Percentiles rank a stretch among this genome's conserved stretches.
phyloP scores from a whole-genome alignment of 345 rosid species.

The Eucalyptus grandis region DNA sequence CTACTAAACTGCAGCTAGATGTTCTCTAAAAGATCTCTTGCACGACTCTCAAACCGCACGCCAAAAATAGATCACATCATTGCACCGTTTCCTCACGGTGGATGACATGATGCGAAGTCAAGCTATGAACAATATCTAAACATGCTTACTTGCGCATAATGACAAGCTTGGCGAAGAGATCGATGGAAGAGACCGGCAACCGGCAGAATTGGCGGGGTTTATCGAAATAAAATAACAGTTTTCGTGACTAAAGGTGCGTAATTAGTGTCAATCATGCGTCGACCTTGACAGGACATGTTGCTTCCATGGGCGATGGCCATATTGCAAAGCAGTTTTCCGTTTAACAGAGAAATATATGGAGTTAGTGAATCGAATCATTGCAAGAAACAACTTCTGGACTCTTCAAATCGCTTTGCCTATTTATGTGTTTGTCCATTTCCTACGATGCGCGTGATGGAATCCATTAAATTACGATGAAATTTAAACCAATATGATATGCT shows the following conservation, averaged over 20 bases:
- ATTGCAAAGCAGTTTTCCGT: background rate
- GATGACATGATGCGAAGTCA: background rate
- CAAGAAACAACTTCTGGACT: background rate
- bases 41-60: background rate
- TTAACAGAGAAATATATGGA: background rate
- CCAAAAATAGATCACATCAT: background rate
- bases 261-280: background rate
- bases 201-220: background rate
- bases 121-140: background rate
- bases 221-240: background rate
- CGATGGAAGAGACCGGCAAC: background rate
- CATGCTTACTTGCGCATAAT: background rate
- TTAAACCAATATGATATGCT: background rate
- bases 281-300: background rate
- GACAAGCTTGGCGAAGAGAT: background rate
- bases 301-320: background rate
- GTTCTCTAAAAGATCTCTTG: background rate
- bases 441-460: background rate
- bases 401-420: background rate
- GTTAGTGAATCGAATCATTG: background rate
- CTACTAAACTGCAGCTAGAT: background rate
- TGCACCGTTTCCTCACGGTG: background rate
- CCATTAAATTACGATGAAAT: background rate
- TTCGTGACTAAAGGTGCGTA: background rate
- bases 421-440: background rate